A percentile compares a stretch with the other conserved stretches of the same genome.
Conservation (phyloP, 805 yeast genomes). For the Saturnispora bothae region DNA sequence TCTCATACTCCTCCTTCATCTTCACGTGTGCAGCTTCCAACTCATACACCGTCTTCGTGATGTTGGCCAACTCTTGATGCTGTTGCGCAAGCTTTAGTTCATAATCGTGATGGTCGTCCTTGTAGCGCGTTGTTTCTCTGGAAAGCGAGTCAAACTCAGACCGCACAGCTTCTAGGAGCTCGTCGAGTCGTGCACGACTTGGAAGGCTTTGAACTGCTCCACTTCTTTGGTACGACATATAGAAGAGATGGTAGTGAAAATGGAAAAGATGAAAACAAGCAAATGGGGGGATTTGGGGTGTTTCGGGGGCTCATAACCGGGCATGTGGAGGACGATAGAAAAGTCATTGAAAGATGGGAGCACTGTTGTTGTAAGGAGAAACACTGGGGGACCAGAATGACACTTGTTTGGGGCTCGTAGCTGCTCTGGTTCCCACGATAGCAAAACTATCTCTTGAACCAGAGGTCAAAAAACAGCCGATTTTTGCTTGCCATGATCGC, state of each 20-base stretch:
- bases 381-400: too few relatives aligned
- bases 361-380: too few relatives aligned
- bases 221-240: conserved; percentile 23
- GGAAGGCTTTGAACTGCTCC: too few relatives aligned
- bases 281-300: too few relatives aligned
- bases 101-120: conserved; percentile 86
- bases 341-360: too few relatives aligned
- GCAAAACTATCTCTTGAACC: too few relatives aligned
- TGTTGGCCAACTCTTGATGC: conserved; percentile 85
- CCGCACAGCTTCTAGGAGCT: conserved; percentile 82
- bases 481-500: too few relatives aligned
- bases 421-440: too few relatives aligned
- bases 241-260: not conserved
- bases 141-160: conserved; percentile 81
- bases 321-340: not conserved
- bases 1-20: conserved; percentile 93
- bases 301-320: conserved; percentile 5
- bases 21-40: conserved; percentile 89
- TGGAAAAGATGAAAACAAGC: too few relatives aligned
- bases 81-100: conserved; percentile 87
- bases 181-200: conserved; percentile 33
- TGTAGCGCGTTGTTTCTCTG: conserved; percentile 74
- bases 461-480: too few relatives aligned
- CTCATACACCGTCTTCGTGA: conserved; percentile 88
- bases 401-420: too few relatives aligned